Percentiles rank a stretch among this genome's conserved stretches.
Evolutionary conservation across 179 eudicot genomes (phyloP).

Genomic region (Camellia oleifera): DNA sequence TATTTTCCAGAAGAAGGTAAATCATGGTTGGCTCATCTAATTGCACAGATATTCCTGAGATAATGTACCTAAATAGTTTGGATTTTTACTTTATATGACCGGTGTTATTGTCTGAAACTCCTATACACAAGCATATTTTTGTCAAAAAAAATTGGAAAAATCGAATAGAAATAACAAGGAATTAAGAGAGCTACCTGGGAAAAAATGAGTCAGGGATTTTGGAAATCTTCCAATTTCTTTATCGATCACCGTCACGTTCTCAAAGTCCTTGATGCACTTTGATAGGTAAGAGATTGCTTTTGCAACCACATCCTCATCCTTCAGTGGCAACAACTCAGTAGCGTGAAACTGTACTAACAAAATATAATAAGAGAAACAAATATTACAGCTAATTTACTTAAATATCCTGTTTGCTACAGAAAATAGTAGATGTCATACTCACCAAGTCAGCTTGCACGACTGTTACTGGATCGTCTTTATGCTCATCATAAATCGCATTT

Average conservation of each 20-base stretch:
- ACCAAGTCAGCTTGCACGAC: slow-evolving; percentile 67
- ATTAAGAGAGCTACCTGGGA: slow-evolving; percentile 46
- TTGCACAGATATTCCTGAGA: neutral
- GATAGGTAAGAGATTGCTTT: slow-evolving; percentile 51
- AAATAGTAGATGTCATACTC: slow-evolving; percentile 21
- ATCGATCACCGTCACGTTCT: slow-evolving; percentile 40
- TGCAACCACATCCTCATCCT: slow-evolving; percentile 55
- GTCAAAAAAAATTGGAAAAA: neutral
- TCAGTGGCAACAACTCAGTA: slow-evolving; percentile 59
- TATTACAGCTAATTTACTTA: neutral
- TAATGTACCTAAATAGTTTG: neutral
- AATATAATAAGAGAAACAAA: neutral
- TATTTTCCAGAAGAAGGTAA: neutral
- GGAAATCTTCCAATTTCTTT: slow-evolving; percentile 65
- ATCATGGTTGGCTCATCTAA: neutral
- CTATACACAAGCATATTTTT: neutral
- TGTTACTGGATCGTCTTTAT: slow-evolving; percentile 44
- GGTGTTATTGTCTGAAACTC: neutral
- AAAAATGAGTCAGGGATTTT: slow-evolving; percentile 56
- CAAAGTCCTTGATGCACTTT: slow-evolving; percentile 48
- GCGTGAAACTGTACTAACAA: slow-evolving; percentile 53
- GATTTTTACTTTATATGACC: neutral
- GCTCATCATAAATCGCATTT: slow-evolving; percentile 52
- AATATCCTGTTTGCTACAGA: neutral
- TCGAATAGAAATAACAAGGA: neutral